A percentile compares a stretch with the other conserved stretches of the same genome.
Conservation (phyloP, 202 grass and related monocot genomes). For the Alloteropsis angusta region DNA sequence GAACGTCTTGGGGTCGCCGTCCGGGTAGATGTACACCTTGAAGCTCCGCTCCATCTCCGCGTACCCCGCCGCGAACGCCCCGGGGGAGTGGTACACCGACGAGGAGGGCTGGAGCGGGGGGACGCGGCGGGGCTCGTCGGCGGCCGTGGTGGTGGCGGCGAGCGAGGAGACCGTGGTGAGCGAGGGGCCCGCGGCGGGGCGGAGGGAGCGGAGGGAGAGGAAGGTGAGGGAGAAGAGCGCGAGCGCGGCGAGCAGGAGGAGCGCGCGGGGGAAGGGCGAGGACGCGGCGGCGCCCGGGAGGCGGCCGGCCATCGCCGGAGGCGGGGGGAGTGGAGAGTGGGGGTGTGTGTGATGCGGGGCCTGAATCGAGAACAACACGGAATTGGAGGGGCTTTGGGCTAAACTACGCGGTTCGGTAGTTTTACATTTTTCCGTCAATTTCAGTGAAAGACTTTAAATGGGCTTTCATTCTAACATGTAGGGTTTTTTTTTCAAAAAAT, state of each 20-base stretch:
- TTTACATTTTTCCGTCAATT: no score
- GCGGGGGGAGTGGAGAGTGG: not conserved
- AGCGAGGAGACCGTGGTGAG: not conserved
- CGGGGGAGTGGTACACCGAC: slow-evolving; percentile 36
- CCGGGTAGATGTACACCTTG: slow-evolving; percentile 91
- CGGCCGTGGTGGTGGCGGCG: not conserved
- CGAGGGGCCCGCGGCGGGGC: slow-evolving; percentile 26
- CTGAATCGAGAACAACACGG: not conserved
- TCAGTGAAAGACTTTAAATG: no score
- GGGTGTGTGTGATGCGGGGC: slow-evolving; percentile 19
- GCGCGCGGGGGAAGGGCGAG: slow-evolving; percentile 11
- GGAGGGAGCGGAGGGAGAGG: slow-evolving; percentile 34
- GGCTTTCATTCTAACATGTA: no score
- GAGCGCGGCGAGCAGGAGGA: slow-evolving; percentile 27
- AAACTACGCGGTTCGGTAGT: not conserved
- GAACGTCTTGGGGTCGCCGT: slow-evolving; percentile 70
- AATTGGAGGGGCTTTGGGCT: slow-evolving; percentile 9
- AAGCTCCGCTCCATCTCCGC: slow-evolving; percentile 78
- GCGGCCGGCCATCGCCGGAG: slow-evolving; percentile 46
- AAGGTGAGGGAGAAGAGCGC: slow-evolving; percentile 40
- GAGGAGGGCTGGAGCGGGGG: not conserved
- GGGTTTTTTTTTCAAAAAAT: no score
- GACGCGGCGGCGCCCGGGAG: slow-evolving; percentile 8
- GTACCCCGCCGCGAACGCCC: slow-evolving; percentile 45
- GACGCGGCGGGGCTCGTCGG: not conserved